Evolutionary conservation across 2,329 filamentous ascomycete genomes (phyloP).

Genomic region (Stagonosporopsis rhizophila): DNA sequence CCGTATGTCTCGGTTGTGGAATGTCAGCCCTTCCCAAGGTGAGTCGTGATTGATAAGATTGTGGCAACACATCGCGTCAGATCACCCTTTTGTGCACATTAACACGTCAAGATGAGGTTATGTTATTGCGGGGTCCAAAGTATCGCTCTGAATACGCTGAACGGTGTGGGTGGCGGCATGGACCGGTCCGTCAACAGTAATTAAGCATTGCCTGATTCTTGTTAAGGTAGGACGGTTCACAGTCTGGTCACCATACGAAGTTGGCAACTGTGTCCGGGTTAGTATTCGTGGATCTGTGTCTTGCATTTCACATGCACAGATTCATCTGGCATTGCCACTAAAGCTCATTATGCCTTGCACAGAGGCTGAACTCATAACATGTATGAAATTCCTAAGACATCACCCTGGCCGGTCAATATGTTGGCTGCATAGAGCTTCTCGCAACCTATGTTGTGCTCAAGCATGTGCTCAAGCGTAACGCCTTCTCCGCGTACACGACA

Average conservation of each 20-base stretch:
- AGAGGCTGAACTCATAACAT: not conserved
- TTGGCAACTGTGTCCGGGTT: not conserved
- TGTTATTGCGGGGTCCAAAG: slow-evolving; percentile 14
- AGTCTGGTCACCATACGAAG: not conserved
- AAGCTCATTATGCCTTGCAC: not conserved
- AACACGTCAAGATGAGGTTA: slow-evolving; percentile 4
- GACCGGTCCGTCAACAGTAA: slow-evolving; percentile 20
- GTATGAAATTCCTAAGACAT: not conserved
- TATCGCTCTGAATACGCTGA: not conserved
- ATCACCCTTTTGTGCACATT: not conserved
- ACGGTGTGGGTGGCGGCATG: slow-evolving; percentile 18
- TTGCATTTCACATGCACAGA: not conserved
- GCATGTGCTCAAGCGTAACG: slow-evolving; percentile 29
- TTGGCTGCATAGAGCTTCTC: not conserved
- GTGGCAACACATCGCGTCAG: slow-evolving; percentile 21
- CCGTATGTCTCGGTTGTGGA: not conserved
- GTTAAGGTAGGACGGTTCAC: slow-evolving; percentile 4
- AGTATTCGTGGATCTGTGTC: not conserved
- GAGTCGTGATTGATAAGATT: slow-evolving; percentile 24
- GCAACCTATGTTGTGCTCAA: slow-evolving; percentile 14
- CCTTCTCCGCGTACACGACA: slow-evolving; percentile 23
- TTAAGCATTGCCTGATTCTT: not conserved
- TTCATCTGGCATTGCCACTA: not conserved
- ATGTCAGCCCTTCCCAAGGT: too few species aligned
- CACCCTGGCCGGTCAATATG: not conserved